Base-by-base conservation (phyloP, 306 rosid genomes). In the Castanopsis chinensis region DNA sequence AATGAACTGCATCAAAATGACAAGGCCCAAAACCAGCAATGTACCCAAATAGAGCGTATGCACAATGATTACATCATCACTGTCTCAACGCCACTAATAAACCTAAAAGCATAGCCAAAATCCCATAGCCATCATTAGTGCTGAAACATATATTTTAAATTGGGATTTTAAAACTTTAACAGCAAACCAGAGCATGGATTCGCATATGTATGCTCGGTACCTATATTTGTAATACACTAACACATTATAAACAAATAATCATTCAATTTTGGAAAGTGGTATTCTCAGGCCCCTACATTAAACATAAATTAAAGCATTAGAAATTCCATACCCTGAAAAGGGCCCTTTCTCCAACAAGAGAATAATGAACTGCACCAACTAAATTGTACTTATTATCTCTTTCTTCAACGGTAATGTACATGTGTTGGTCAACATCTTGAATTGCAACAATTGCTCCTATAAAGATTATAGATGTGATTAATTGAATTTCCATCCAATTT, bases 361-460 rank as follows among this genome's bases (percentile, higher is more conserved):
- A 94, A 87, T 92, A 91, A 88, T 94, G 99, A 79, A 84, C 75
- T 72, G 86, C 78, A 76, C 99, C 95, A 57, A 73, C 95, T 75
- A 91, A 57, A 76, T 82, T 90, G 87, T 86, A 87, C 76, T 79
- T 77, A 70, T 80, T 79, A 55, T 87, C 89, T 61, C 87, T 87
- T 70, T 95, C 91, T 69, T 94, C 97, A 75, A 94, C 93, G 11
- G 93, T 84, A 80, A 94, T 75, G 85, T 88, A 94, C 96, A 92
- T 88, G 78, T 94, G 99, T 75, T 94, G 94, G 79, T 87, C 80
- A 78, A 86, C 88, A 83, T 94, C 99, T 85, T 91, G 95, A 63
- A 94, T 88, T 81, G 97, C 97, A 79, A 94, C 92, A 90, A 94
- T 81, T 73, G 97, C 92, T 78, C 99, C 99, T 94, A 85, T 79